Conservation (phyloP, 495 filamentous ascomycete genomes). For the Hypoxylon subgilvum region DNA sequence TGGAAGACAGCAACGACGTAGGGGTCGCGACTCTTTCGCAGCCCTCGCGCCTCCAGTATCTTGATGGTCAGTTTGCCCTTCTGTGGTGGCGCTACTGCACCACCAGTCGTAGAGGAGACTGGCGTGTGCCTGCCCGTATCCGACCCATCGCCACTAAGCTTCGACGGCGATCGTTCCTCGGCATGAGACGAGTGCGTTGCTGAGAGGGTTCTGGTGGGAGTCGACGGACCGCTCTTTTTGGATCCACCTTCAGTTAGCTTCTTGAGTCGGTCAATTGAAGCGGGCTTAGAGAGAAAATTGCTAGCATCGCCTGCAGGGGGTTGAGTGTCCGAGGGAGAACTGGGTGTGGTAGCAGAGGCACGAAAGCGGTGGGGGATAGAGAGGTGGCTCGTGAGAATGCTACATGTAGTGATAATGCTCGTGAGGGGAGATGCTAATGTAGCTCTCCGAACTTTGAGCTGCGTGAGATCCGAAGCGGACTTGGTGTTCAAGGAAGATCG, state of each 20-base stretch:
- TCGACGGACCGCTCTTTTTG: constrained; percentile 87
- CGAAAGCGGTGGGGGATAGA: constrained; percentile 74
- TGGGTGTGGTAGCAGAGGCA: constrained; percentile 61
- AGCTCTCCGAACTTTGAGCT: constrained; percentile 52
- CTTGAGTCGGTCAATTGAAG: constrained; percentile 69
- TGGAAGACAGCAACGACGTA: constrained; percentile 98
- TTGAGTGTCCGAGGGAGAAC: constrained; percentile 57
- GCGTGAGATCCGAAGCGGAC: constrained; percentile 50
- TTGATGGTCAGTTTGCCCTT: constrained; percentile 90
- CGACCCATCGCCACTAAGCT: constrained; percentile 45
- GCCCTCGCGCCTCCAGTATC: constrained; percentile 80
- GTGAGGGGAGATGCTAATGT: constrained; percentile 66
- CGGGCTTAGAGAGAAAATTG: constrained; percentile 61
- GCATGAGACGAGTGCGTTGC: constrained; percentile 48
- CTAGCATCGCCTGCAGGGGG: constrained; percentile 57
- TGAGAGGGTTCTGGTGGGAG: constrained; percentile 85
- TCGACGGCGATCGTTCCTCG: constrained; percentile 50
- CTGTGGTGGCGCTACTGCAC: constrained; percentile 70
- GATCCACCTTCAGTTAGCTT: constrained; percentile 85
- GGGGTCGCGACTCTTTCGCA: constrained; percentile 81
- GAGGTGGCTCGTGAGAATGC: constrained; percentile 73
- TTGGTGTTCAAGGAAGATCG: constrained; percentile 46
- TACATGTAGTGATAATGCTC: constrained; percentile 67
- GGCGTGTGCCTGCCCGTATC: constrained; percentile 52
- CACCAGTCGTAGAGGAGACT: constrained; percentile 43